These are phyloP conservation scores for Beta corolliflora DNA, from an alignment of 179 eudicot species.

Conservation along the genomic window DNA sequence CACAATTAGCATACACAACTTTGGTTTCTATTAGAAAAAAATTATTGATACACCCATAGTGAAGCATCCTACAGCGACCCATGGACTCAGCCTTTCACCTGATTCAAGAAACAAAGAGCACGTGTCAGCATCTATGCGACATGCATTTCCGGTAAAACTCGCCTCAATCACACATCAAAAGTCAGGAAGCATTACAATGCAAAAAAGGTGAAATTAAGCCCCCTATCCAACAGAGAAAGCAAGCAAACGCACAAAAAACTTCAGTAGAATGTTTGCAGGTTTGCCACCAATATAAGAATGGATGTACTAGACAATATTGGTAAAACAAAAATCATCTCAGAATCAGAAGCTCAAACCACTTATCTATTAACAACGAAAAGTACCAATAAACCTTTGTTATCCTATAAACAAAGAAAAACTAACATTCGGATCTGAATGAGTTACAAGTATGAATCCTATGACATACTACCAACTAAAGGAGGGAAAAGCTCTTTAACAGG, in stretches of 20 bases:
- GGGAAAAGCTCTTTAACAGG: background rate
- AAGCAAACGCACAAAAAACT: background rate
- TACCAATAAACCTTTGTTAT: background rate
- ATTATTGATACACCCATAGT: conserved; percentile 87
- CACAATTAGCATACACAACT: conserved; percentile 2
- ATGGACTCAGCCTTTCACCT: conserved; percentile 98
- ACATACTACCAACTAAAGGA: background rate
- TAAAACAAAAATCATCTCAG: background rate
- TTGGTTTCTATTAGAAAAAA: conserved; percentile 55
- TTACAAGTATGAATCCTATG: background rate
- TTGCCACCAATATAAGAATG: background rate
- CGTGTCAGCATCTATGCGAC: background rate
- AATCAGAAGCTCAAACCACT: background rate
- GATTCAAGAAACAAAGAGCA: conserved; percentile 19
- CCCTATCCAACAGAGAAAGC: background rate
- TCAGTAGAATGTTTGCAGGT: too few relatives aligned
- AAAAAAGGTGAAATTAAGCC: background rate
- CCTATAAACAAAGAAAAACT: background rate
- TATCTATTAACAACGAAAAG: background rate
- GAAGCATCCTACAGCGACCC: conserved; percentile 93
- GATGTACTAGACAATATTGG: background rate
- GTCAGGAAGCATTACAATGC: background rate
- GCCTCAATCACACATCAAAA: background rate
- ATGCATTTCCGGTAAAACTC: background rate
- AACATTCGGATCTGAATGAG: background rate